phyloP scores from a whole-genome alignment of 2,329 filamentous ascomycete genomes.

The Aspergillus sp. region DNA sequence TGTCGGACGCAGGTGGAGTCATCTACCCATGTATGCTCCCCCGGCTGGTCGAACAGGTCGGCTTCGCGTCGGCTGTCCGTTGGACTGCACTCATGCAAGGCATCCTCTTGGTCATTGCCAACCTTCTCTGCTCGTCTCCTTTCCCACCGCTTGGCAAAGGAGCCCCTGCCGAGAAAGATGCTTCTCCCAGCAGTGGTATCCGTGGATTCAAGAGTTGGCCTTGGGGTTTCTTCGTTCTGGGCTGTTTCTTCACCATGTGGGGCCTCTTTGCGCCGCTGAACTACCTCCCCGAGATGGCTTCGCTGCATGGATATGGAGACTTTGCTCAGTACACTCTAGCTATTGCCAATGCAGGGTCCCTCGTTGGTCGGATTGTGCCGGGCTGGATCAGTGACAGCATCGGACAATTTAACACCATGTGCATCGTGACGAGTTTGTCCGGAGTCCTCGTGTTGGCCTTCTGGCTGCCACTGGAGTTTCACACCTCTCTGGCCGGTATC shows the following conservation, averaged over 20 bases:
- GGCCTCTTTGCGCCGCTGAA: constrained; percentile 1
- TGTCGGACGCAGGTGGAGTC: not conserved
- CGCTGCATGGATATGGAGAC: not conserved
- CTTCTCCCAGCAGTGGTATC: not conserved
- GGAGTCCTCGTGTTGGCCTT: not conserved
- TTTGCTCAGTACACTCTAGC: constrained; percentile 1
- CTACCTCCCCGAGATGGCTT: constrained; percentile 1
- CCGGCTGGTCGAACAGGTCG: not conserved
- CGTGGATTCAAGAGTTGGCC: not conserved
- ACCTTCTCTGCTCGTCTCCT: not conserved
- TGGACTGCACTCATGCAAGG: constrained; percentile 2
- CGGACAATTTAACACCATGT: constrained; percentile 1
- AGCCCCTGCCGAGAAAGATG: not conserved
- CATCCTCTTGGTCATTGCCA: not conserved
- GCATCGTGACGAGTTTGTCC: not conserved
- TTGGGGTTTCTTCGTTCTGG: constrained; percentile 1
- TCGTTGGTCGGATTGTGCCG: constrained; percentile 1
- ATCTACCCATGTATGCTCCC: constrained; percentile 1
- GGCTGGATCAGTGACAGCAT: not conserved
- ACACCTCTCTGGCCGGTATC: not conserved
- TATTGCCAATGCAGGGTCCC: not conserved
- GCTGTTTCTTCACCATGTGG: constrained; percentile 1
- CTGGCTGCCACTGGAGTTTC: not conserved
- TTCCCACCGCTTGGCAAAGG: not conserved
- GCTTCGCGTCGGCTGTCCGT: not conserved